phyloP scores from a whole-genome alignment of 2,329 filamentous ascomycete species.

The Penicillium italicum region DNA sequence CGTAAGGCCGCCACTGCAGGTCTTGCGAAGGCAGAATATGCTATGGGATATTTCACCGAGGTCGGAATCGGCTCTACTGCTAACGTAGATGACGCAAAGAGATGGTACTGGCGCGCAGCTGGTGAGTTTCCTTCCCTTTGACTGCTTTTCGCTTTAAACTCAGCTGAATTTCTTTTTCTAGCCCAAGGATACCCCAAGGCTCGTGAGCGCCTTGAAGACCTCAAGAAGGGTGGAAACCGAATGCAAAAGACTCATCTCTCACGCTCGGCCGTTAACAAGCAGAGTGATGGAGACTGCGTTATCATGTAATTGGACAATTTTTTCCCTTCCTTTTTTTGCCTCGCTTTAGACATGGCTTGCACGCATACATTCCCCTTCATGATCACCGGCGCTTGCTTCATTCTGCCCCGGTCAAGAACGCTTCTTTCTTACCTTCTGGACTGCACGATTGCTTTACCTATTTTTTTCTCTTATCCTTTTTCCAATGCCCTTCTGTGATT shows the following conservation, averaged over 20 bases:
- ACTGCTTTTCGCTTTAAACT: background rate
- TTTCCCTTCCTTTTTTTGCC: background rate
- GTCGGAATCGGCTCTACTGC: conserved; percentile 84
- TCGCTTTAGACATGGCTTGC: background rate
- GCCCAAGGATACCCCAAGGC: conserved; percentile 95
- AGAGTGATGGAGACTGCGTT: conserved; percentile 82
- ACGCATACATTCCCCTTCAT: conserved; percentile 14
- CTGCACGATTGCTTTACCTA: conserved; percentile 12
- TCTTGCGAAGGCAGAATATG: conserved; percentile 90
- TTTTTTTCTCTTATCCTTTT: background rate
- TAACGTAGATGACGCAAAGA: conserved; percentile 90
- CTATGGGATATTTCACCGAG: conserved; percentile 97
- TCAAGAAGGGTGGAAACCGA: conserved; percentile 75
- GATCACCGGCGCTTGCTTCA: conserved; percentile 15
- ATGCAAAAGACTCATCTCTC: conserved; percentile 73
- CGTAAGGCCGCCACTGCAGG: conserved; percentile 86
- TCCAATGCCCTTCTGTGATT: background rate
- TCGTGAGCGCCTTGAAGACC: conserved; percentile 83
- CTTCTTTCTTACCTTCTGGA: conserved; percentile 1
- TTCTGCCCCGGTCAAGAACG: background rate
- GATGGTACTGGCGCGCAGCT: conserved; percentile 97
- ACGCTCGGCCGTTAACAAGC: conserved; percentile 75
- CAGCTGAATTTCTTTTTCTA: conserved; percentile 37
- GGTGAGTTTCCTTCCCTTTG: conserved; percentile 59
- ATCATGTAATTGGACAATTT: conserved; percentile 33